Evolutionary conservation across 2,329 filamentous ascomycete genomes (phyloP).

Genomic region (Capronia americana): DNA sequence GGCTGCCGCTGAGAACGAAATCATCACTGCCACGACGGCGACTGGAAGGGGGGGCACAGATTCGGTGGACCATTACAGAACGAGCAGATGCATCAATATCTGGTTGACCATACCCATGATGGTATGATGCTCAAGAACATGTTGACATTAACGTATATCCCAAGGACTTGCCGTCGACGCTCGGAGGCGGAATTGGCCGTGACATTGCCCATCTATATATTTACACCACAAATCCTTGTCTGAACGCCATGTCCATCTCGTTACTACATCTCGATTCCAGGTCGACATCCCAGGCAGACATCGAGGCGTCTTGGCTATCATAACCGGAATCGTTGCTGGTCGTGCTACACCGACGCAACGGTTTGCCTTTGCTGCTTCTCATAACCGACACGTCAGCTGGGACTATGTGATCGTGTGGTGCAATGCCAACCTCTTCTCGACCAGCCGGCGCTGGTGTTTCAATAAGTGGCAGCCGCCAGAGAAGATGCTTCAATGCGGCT

Average conservation of each 20-base stretch:
- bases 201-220: not conserved
- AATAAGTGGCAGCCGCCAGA: constrained; percentile 29
- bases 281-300: constrained; percentile 27
- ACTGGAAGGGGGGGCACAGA: not conserved
- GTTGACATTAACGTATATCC: constrained; percentile 3
- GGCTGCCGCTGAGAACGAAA: too few relatives aligned
- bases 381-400: constrained; percentile 31
- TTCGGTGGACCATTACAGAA: not conserved
- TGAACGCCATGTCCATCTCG: not conserved
- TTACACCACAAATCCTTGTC: not conserved
- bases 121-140: not conserved
- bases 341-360: constrained; percentile 42
- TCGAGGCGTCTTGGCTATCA: constrained; percentile 42
- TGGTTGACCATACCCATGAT: not conserved
- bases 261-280: constrained; percentile 4
- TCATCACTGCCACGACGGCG: not conserved
- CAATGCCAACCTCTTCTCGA: constrained; percentile 34
- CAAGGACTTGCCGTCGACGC: not conserved
- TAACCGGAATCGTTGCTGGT: constrained; percentile 51
- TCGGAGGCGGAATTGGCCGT: not conserved
- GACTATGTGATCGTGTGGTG: constrained; percentile 25
- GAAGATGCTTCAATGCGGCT: constrained; percentile 36
- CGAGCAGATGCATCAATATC: not conserved
- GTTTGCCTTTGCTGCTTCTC: constrained; percentile 25
- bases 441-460: constrained; percentile 25